These are phyloP conservation scores for Moesziomyces globuligerus DNA, from an alignment of 1,284 basidiomycete species.

Conservation along the genomic window DNA sequence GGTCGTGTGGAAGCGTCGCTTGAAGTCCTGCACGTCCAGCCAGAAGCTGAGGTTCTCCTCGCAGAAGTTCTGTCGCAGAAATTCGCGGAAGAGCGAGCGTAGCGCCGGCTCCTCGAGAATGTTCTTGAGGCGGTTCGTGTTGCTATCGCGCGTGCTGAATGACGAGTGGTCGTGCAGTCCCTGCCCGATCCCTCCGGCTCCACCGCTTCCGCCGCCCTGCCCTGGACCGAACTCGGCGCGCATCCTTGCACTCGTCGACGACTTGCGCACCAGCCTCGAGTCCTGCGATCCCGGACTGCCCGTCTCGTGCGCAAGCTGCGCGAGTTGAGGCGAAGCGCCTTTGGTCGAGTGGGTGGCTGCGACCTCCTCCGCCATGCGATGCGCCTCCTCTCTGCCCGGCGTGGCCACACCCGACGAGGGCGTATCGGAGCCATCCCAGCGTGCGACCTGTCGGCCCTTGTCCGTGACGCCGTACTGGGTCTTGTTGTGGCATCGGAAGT, in stretches of 20 bases:
- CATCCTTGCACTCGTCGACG: conserved; percentile 80
- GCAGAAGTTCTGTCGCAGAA: conserved; percentile 91
- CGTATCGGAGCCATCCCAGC: conserved; percentile 71
- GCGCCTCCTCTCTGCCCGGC: conserved; percentile 19
- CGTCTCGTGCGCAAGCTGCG: conserved; percentile 14
- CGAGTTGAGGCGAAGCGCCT: neutral
- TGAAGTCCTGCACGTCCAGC: conserved; percentile 96
- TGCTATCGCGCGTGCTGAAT: conserved; percentile 74
- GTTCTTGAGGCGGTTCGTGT: conserved; percentile 87
- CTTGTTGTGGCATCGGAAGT: conserved; percentile 93
- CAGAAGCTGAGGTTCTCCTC: conserved; percentile 98
- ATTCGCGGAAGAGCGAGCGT: conserved; percentile 90
- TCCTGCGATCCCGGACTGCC: conserved; percentile 66
- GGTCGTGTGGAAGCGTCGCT: conserved; percentile 92
- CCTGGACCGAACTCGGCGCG: conserved; percentile 66
- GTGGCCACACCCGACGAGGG: conserved; percentile 19
- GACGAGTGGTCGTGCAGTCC: conserved; percentile 44
- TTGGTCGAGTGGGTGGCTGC: conserved; percentile 1
- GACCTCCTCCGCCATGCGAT: conserved; percentile 11
- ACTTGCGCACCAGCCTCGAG: conserved; percentile 77
- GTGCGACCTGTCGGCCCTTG: conserved; percentile 83
- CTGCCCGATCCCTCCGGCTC: conserved; percentile 23
- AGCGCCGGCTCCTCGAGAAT: conserved; percentile 93
- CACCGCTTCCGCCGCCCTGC: conserved; percentile 1
- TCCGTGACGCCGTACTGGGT: conserved; percentile 94